phyloP scores from a whole-genome alignment of 2,329 filamentous ascomycete species.

The Fusarium aywerte region DNA sequence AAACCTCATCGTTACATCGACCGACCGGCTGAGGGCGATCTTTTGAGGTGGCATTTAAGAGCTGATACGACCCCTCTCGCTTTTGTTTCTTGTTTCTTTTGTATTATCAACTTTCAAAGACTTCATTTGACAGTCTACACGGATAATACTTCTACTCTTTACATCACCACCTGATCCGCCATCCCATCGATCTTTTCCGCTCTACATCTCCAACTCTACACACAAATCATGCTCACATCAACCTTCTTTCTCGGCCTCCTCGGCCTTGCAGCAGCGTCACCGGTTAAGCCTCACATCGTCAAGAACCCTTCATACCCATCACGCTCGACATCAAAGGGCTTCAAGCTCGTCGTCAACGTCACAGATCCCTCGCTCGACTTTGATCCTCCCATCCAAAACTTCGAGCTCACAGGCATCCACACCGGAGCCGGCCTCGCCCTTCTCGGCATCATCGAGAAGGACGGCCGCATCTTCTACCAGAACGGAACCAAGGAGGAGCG shows the following conservation, averaged over 20 bases:
- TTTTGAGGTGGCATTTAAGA: slow-evolving; percentile 33
- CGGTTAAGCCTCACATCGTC: slow-evolving; percentile 29
- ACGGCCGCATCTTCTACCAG: slow-evolving; percentile 58
- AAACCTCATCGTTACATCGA: slow-evolving; percentile 36
- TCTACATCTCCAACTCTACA: slow-evolving; percentile 2
- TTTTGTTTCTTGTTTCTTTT: slow-evolving; percentile 20
- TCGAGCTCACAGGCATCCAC: slow-evolving; percentile 56
- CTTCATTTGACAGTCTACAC: not conserved
- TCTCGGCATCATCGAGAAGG: slow-evolving; percentile 49
- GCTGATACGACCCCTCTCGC: slow-evolving; percentile 9
- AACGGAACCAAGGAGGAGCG: slow-evolving; percentile 58
- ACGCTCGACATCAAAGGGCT: slow-evolving; percentile 47
- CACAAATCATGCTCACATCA: slow-evolving; percentile 40
- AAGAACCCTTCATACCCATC: slow-evolving; percentile 29
- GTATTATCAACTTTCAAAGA: slow-evolving; percentile 8
- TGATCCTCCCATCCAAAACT: slow-evolving; percentile 54
- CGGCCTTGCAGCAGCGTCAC: slow-evolving; percentile 42
- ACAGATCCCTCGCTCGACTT: slow-evolving; percentile 55
- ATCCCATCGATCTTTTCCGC: not conserved
- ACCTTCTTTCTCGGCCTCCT: slow-evolving; percentile 42
- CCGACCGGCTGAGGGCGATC: slow-evolving; percentile 14
- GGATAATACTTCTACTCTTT: not conserved
- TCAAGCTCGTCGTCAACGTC: slow-evolving; percentile 59
- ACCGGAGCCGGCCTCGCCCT: slow-evolving; percentile 55
- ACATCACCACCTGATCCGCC: not conserved